Evolutionary conservation across 2,329 filamentous ascomycete species (phyloP).

Genomic region (Colletotrichum gigasporum): DNA sequence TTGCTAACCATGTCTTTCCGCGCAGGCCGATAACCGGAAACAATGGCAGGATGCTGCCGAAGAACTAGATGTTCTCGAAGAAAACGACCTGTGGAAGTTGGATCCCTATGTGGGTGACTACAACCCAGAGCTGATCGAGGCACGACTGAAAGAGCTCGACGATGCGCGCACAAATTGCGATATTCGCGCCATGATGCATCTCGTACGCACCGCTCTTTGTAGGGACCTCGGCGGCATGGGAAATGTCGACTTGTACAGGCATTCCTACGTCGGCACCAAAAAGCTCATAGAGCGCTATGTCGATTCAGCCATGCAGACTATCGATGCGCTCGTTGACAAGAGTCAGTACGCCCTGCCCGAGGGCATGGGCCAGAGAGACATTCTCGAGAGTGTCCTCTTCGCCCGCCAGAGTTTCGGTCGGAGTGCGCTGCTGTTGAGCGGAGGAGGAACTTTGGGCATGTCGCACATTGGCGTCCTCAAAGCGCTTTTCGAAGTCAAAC

Average conservation of each 20-base stretch:
- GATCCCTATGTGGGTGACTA: constrained; percentile 73
- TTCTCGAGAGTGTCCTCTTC: constrained; percentile 75
- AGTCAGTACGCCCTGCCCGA: constrained; percentile 57
- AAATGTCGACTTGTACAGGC: constrained; percentile 81
- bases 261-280: constrained; percentile 89
- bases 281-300: constrained; percentile 88
- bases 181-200: constrained; percentile 78
- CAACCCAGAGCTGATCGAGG: constrained; percentile 73
- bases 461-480: constrained; percentile 91
- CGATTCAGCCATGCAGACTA: constrained; percentile 77
- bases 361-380: constrained; percentile 65
- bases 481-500: constrained; percentile 75
- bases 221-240: constrained; percentile 89
- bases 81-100: constrained; percentile 83
- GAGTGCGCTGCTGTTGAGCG: constrained; percentile 83
- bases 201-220: constrained; percentile 82
- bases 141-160: constrained; percentile 78
- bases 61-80: constrained; percentile 82
- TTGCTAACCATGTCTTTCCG: neutral
- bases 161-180: constrained; percentile 77
- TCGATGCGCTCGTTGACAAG: constrained; percentile 75
- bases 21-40: constrained; percentile 71
- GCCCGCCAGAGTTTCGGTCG: constrained; percentile 85
- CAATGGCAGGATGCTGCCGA: constrained; percentile 82
- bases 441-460: constrained; percentile 91